phyloP scores from a whole-genome alignment of 2,329 filamentous ascomycete genomes.

The Zymoseptoria crescenta region DNA sequence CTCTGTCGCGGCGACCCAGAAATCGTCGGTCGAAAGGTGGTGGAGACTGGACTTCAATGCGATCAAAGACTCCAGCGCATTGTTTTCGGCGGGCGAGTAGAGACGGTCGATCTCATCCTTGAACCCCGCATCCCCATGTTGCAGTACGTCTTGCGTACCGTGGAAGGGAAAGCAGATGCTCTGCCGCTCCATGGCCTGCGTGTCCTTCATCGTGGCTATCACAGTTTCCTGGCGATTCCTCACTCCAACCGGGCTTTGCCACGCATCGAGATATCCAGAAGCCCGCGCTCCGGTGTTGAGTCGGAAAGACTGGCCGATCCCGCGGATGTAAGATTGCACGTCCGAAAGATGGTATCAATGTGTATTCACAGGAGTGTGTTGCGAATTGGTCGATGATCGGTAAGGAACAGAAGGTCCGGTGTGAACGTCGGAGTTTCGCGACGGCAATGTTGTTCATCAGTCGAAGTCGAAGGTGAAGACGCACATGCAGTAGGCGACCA shows the following conservation, averaged over 20 bases:
- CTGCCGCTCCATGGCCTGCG: constrained; percentile 16
- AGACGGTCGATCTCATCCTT: constrained; percentile 16
- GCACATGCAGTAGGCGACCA: background rate
- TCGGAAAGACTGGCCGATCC: background rate
- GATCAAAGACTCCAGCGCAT: constrained; percentile 53
- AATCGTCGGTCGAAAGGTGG: constrained; percentile 48
- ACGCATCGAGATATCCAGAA: background rate
- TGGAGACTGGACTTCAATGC: constrained; percentile 51
- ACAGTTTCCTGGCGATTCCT: constrained; percentile 5
- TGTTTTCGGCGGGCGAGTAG: constrained; percentile 44
- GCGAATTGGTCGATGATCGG: background rate
- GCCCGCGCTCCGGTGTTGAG: background rate
- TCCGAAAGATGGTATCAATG: background rate
- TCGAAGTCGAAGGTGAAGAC: background rate
- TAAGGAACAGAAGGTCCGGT: background rate
- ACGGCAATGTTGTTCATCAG: background rate
- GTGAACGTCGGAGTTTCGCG: background rate
- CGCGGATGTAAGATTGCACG: background rate
- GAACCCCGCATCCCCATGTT: constrained; percentile 22
- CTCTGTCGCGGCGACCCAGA: constrained; percentile 58
- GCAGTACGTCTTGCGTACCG: constrained; percentile 19
- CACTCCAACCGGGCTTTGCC: background rate
- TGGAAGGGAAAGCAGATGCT: constrained; percentile 23
- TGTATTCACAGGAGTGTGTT: background rate
- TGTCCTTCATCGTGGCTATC: background rate